These are phyloP conservation scores for Halophytophthora batemanensis DNA, from an alignment of 352 stramenopile genomes.

Conservation along the genomic window DNA sequence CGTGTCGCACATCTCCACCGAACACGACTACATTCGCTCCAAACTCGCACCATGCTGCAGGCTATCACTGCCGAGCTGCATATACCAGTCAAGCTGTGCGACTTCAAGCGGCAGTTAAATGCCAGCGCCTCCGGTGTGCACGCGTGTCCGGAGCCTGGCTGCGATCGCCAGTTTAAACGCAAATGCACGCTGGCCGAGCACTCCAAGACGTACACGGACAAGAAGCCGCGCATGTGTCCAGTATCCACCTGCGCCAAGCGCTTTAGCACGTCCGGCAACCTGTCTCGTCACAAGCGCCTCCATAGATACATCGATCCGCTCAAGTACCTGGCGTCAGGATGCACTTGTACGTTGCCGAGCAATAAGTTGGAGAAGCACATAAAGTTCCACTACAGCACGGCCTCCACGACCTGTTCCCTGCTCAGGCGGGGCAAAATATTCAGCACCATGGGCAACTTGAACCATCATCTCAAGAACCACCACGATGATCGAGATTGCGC, in stretches of 20 bases:
- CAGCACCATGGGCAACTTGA: slow-evolving; percentile 44
- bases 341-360: slow-evolving; percentile 15
- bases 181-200: slow-evolving; percentile 32
- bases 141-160: slow-evolving; percentile 18
- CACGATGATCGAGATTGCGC: no score
- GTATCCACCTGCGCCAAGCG: slow-evolving; percentile 30
- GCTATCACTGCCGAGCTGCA: slow-evolving; percentile 2
- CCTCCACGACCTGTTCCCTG: slow-evolving; percentile 19
- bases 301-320: slow-evolving; percentile 24
- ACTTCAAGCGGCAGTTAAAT: slow-evolving; percentile 18
- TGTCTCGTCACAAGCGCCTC: slow-evolving; percentile 33
- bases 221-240: slow-evolving; percentile 27
- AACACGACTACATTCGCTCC: not conserved
- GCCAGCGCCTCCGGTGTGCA: slow-evolving; percentile 9
- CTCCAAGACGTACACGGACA: slow-evolving; percentile 29
- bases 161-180: slow-evolving; percentile 16
- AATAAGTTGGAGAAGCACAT: slow-evolving; percentile 27
- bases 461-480: slow-evolving; percentile 27
- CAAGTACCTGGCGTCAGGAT: slow-evolving; percentile 6
- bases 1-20: slow-evolving; percentile 1
- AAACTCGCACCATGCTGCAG: slow-evolving; percentile 7
- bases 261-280: slow-evolving; percentile 39
- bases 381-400: slow-evolving; percentile 30
- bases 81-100: slow-evolving; percentile 12
- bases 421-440: slow-evolving; percentile 39